Evolutionary conservation across 2,329 filamentous ascomycete genomes (phyloP), one percentile per base, ranked within the genome.

Genomic region (Penicillium hordei): DNA sequence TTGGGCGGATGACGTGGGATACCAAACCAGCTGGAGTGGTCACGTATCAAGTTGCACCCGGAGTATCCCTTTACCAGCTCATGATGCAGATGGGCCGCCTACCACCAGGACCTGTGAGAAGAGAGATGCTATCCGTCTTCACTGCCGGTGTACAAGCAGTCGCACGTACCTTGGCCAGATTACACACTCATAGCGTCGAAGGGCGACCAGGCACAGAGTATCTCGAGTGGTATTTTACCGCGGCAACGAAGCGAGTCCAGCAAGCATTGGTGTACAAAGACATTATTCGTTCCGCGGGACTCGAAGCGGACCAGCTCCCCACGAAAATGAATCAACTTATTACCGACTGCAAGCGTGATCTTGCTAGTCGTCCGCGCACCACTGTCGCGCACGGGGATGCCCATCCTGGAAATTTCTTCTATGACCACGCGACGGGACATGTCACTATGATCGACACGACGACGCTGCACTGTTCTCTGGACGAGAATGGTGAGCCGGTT

Each of bases 341-440:
- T 19, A 27, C 38, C 15, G 27, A 52, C 17, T 44, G 49, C 49
- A 52, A 33, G 29, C 19, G 38, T 3, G 49, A 33, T 25, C 34
- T 34, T 33, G 19, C 27, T 13, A 43, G 2, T n/a, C 10, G 27
- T 4, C 38, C 49, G 7, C 49, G 49, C 7, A 52, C 49, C 38
- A 34, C 49, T 27, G 38, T 27, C 4, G 49, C 44, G 1, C 49
- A 52, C 4, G 49, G 49, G 10, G 49, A 52, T 15, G 38, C 38
- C 19, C 49, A 52, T 34, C 49, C 49, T 44, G 49, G 49, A 23
- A 52, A 33, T 40, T 52, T 52, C 15, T 44, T 52, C 7, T 52
- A 52, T 44, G 49, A 52, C 27, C 21, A 27, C 7, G 29, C 38
- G n/a, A 52, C 29, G 7, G 49, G 49, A 4, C 38, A 52, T 33